Evolutionary conservation across 1,284 basidiomycete genomes (phyloP), one percentile per base, ranked within the genome.

Genomic region (Coniferiporia weirii): DNA sequence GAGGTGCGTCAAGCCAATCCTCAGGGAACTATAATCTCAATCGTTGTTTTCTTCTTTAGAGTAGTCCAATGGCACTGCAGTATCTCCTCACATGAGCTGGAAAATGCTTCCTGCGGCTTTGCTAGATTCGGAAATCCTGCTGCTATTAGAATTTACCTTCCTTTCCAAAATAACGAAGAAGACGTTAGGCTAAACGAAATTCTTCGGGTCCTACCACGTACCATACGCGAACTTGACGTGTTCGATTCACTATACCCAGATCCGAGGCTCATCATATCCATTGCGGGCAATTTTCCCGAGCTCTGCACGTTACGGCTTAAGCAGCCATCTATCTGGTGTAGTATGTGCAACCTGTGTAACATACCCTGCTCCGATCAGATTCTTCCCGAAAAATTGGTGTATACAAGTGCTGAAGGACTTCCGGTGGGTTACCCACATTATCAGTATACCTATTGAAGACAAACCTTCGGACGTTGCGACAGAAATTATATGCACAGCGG

Each of bases 241-340:
- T 47, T 32, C 4, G 32, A 55, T 22, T 20, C 19, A 2, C 3
- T 47, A 40, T 47, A 47, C 17, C 54, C 54, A 9, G 15, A 20
- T 17, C 54, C 54, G 3, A 32, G n/a, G 8, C 34, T 60, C 15
- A 49, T 66, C 27, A 54, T 49, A 8, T 34, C 38, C 1, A 56
- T 68, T 5, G 56, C 66, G 10, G 46, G 40, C 1, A 51, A 52
- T 6, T 63, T 67, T 15, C 65, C 65, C 15, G 46, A 58, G 3
- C 51, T 69, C 13, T 52, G 48, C 9, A 50, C 38, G 3, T 48
- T 69, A 12, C 60, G 56, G 17, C 35, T 66, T 4, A 40, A 44
- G 20, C 65, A 65, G 34, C 59, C 53, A 10, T 49, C 50, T 13
- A 58, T 64, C 2, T 69, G 68, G 67, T 69, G 68, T 52, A 64